Conservation (phyloP, 441 rosid species). For the Theobroma grandiflorum region DNA sequence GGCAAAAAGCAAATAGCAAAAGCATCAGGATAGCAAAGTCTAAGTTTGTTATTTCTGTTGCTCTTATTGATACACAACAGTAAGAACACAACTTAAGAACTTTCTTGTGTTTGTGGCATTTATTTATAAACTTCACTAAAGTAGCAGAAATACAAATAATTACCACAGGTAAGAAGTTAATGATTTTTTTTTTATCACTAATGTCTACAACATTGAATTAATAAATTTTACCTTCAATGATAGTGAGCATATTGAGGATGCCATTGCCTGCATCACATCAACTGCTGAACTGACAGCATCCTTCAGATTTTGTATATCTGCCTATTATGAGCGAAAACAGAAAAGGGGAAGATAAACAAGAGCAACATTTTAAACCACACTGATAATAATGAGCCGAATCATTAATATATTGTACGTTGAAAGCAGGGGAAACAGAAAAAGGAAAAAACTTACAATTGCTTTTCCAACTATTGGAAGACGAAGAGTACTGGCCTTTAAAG, state of each 20-base stretch:
- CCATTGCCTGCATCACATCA: constrained; percentile 70
- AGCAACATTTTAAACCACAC: constrained; percentile 20
- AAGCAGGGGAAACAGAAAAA: not conserved
- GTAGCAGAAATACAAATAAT: not conserved
- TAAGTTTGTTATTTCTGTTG: not conserved
- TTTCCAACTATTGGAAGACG: constrained; percentile 71
- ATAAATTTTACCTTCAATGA: constrained; percentile 53
- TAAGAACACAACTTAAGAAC: not conserved
- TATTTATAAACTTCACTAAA: not conserved
- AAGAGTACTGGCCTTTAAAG: constrained; percentile 72
- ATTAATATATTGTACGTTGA: not conserved
- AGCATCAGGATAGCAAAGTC: not conserved
- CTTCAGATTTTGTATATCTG: constrained; percentile 63
- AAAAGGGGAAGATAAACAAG: constrained; percentile 16
- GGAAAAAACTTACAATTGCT: constrained; percentile 45
- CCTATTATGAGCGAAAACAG: constrained; percentile 43
- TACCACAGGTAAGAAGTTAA: not conserved
- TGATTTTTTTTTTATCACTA: not conserved
- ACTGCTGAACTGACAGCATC: constrained; percentile 71
- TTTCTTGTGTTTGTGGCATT: not conserved
- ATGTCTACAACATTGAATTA: not conserved
- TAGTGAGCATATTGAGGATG: constrained; percentile 61
- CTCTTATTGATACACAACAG: not conserved
- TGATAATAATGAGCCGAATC: constrained; percentile 23
- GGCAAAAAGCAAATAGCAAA: too few species aligned